Base-by-base conservation (phyloP, 2,329 filamentous ascomycete genomes). In the Cladophialophora psammophila region DNA sequence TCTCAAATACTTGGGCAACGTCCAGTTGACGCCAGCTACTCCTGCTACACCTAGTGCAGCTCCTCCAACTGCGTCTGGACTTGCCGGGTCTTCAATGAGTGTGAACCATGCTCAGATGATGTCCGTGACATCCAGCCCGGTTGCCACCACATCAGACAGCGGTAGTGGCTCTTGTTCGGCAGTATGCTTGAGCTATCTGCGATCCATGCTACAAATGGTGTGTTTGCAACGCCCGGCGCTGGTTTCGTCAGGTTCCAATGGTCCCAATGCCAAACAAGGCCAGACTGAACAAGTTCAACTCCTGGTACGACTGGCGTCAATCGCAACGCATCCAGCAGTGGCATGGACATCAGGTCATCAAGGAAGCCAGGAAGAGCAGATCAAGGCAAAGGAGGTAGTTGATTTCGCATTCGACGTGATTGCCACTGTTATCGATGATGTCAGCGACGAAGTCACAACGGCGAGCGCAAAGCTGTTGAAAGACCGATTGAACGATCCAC, bases 331-430 rank as follows among this genome's bases (percentile, higher is more conserved):
- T 74, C 75, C 64, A 74, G 74, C 32, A 66, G 72, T 20, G 59
- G 77, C 75, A 57, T 75, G 75, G 26, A 74, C 71, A 26, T 66
- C 72, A 7, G 66, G 18, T 2, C 53, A 52, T 20, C 40, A 40
- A 15, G 54, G 38, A 36, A 62, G 18, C 45, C 62, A 57, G 56
- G 60, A 68, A 35, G 65, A 68, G 36, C 69, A 69, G 34, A 42
- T 60, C 20, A 59, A 55, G 42, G 65, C 64, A 9, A 69, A 64
- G 42, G 64, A 67, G 6, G 56, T 74, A 31, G 54, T 65, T 13
- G 67, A 64, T 6, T 78, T 81, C 48, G 77, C 80, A 12, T 73
- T 82, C 13, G 81, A 83, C 65, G 79, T 82, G 13, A 80, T 81
- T 10, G 78, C 80, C 9, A 78, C 78, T 10, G 74, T 83, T 3